Evolutionary conservation across 148 eudicot species (phyloP).

Genomic region (Limonium bicolor): DNA sequence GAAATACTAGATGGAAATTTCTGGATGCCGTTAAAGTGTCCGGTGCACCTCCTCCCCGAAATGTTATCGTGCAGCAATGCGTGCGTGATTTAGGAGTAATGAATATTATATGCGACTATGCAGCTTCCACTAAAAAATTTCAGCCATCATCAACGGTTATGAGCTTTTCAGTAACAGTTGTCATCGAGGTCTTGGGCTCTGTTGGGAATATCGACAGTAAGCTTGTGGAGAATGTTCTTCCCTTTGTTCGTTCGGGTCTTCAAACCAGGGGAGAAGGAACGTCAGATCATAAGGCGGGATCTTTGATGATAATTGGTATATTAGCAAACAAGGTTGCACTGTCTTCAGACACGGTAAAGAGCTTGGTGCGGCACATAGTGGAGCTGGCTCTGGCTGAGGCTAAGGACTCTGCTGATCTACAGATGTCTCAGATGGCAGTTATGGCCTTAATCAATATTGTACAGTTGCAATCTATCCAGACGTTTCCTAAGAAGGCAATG

Average conservation of each 20-base stretch:
- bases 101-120: constrained; percentile 53
- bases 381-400: constrained; percentile 50
- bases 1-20: constrained; percentile 73
- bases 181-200: constrained; percentile 64
- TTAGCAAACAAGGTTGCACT: constrained; percentile 52
- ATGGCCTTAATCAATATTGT: constrained; percentile 68
- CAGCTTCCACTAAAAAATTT: constrained; percentile 48
- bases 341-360: constrained; percentile 49
- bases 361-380: constrained; percentile 48
- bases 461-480: constrained; percentile 63
- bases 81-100: constrained; percentile 58
- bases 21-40: constrained; percentile 75
- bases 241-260: constrained; percentile 52
- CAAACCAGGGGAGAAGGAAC: constrained; percentile 34
- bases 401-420: constrained; percentile 37
- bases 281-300: constrained; percentile 69
- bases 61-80: constrained; percentile 83
- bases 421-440: constrained; percentile 45
- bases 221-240: constrained; percentile 61
- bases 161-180: constrained; percentile 67
- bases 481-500: constrained; percentile 64
- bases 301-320: constrained; percentile 62
- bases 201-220: constrained; percentile 34
- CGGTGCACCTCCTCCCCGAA: constrained; percentile 84
- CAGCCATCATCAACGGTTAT: constrained; percentile 46